Percentiles rank a stretch among this genome's conserved stretches.
Conservation (phyloP, 2,329 filamentous ascomycete genomes). For the Fusarium burgessii region DNA sequence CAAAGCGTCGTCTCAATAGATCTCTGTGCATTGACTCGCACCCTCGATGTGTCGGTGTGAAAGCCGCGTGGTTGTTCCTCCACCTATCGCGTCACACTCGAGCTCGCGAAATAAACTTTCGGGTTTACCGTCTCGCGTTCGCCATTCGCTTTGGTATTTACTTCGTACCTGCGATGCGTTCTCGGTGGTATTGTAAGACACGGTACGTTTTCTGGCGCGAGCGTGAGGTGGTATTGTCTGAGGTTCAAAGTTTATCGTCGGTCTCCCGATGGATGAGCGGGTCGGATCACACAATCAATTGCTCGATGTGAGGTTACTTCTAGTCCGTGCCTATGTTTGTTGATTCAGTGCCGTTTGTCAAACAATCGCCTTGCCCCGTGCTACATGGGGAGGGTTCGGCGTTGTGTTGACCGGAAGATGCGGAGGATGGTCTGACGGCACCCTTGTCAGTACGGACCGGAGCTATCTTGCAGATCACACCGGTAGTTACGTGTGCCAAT, state of each 20-base stretch:
- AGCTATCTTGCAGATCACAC: not conserved
- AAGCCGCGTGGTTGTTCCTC: not conserved
- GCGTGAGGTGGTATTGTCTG: too few species aligned
- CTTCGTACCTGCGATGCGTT: too few species aligned
- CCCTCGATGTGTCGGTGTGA: not conserved
- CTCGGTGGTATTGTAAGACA: too few species aligned
- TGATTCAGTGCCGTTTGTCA: too few species aligned
- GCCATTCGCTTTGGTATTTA: too few species aligned
- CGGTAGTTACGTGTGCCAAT: conserved; percentile 1
- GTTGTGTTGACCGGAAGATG: not conserved
- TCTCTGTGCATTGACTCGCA: not conserved
- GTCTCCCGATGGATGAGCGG: too few species aligned
- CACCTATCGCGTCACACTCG: not conserved
- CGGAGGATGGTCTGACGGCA: not conserved
- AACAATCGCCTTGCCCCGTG: not conserved
- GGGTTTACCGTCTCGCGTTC: not conserved
- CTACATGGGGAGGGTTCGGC: not conserved
- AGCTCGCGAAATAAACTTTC: not conserved
- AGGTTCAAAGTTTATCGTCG: too few species aligned
- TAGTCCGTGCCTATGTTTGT: too few species aligned
- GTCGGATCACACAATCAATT: not conserved
- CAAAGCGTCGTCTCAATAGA: too few species aligned
- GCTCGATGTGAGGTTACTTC: too few species aligned
- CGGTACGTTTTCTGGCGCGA: too few species aligned
- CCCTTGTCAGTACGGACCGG: not conserved